Evolutionary conservation across 192 early-diverging fungal genomes (phyloP), one percentile per base, ranked within the genome.

Genomic region (Coemansia sp.): DNA sequence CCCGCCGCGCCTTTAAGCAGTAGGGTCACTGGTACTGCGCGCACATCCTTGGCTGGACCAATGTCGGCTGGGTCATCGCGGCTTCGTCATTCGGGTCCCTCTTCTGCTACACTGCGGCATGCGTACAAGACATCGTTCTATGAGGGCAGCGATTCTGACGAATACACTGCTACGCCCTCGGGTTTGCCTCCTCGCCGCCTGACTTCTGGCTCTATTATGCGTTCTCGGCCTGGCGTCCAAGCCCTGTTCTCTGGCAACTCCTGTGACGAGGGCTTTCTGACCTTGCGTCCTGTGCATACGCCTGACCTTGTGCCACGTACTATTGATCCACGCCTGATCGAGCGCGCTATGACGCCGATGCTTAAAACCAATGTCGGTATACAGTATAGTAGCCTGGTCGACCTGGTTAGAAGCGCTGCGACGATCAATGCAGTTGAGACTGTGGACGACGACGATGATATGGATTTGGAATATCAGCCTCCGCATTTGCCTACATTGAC

Each of bases 321-420:
- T 0, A 74, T 83, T 49, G 76, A 77, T 23, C 80, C 80, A 26
- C 72, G 76, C 1, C 66, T 78, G 35, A 66, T 83, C 9, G 80
- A 83, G 72, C 75, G 81, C 30, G 81, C 81, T 0, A 84, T 84
- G 81, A 84, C 81, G 70, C 81, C 81, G 19, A 84, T 78, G 76
- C 77, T 84, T 26, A 84, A 84, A 66, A 66, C 66, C 50, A 81
- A 76, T 57, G 19, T 55, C 0, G 74, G 66, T 14, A 70, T 59
- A 32, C 38, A 63, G 47, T 62, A 63, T 35, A 67, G 43, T 60
- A 68, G 57, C 50, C 46, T 43, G 1, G 53, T 28, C 21, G 58
- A 66, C 38, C 46, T 61, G 14, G 57, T 63, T 4, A 38, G 67
- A 13, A 40, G n/a, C 38, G 52, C 42, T 35, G 39, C 64, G 11